Evolutionary conservation across 805 yeast species (phyloP).

Genomic region (Metschnikowia lochheadii): DNA sequence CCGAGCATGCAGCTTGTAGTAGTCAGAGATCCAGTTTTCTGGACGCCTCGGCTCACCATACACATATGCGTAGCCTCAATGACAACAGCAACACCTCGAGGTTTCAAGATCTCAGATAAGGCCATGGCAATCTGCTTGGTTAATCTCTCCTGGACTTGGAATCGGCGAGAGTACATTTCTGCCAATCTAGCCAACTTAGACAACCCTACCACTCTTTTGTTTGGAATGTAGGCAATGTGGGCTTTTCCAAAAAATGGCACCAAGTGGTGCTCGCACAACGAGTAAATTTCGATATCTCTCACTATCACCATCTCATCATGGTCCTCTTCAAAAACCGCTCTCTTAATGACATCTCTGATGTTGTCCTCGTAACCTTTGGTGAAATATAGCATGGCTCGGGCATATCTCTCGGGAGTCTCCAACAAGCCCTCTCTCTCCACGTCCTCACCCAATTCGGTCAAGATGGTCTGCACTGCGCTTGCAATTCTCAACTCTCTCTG

Average conservation of each 20-base stretch:
- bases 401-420: slow-evolving; percentile 95
- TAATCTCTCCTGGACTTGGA: slow-evolving; percentile 96
- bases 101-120: slow-evolving; percentile 80
- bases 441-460: slow-evolving; percentile 89
- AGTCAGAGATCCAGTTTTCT: slow-evolving; percentile 90
- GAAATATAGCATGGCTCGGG: slow-evolving; percentile 91
- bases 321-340: slow-evolving; percentile 96
- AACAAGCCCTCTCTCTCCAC: slow-evolving; percentile 79
- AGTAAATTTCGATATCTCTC: slow-evolving; percentile 85
- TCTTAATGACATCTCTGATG: slow-evolving; percentile 83
- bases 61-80: slow-evolving; percentile 99
- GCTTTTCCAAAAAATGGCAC: slow-evolving; percentile 98
- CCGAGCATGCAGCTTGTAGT: slow-evolving; percentile 97
- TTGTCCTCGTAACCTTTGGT: slow-evolving; percentile 97
- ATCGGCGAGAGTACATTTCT: slow-evolving; percentile 91
- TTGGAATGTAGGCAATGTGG: slow-evolving; percentile 97
- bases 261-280: slow-evolving; percentile 94
- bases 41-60: slow-evolving; percentile 97
- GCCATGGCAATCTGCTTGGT: slow-evolving; percentile 98
- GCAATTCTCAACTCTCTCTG: slow-evolving; percentile 77
- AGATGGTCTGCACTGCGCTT: slow-evolving; percentile 71
- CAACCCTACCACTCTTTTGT: slow-evolving; percentile 85
- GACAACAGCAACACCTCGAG: slow-evolving; percentile 97
- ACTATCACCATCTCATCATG: slow-evolving; percentile 99
- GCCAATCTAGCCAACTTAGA: slow-evolving; percentile 93